Evolutionary conservation across 225 moss, liverwort and hornwort species (phyloP).

Genomic region (Lunularia cruciata): DNA sequence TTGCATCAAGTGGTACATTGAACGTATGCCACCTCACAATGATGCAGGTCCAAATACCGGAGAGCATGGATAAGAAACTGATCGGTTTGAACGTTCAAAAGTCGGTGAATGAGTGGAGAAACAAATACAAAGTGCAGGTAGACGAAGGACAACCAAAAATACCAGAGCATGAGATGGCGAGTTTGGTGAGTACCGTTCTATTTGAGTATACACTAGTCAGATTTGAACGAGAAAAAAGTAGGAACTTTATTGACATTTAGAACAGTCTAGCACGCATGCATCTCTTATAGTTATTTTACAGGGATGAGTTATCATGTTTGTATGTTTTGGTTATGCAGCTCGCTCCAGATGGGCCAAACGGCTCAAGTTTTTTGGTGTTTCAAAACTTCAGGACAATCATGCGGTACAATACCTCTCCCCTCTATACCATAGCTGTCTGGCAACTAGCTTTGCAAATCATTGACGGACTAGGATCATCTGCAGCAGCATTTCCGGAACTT

Average conservation of each 20-base stretch:
- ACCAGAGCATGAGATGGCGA: slow-evolving; percentile 54
- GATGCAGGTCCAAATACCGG: slow-evolving; percentile 17
- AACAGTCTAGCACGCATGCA: background rate
- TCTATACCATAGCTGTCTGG: slow-evolving; percentile 63
- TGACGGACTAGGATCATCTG: slow-evolving; percentile 16
- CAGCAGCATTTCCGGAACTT: slow-evolving; percentile 8
- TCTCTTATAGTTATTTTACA: background rate
- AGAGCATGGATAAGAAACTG: background rate
- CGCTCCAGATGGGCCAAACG: slow-evolving; percentile 61
- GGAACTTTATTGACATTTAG: background rate
- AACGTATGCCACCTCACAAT: background rate
- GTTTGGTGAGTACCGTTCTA: slow-evolving; percentile 42
- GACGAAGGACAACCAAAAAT: slow-evolving; percentile 51
- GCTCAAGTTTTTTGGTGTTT: slow-evolving; percentile 60
- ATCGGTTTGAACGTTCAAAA: slow-evolving; percentile 40
- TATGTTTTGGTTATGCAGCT: slow-evolving; percentile 39
- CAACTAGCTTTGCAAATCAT: slow-evolving; percentile 59
- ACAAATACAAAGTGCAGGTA: slow-evolving; percentile 56
- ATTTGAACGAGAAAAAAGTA: too few relatives aligned
- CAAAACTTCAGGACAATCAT: slow-evolving; percentile 62
- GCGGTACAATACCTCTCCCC: slow-evolving; percentile 51
- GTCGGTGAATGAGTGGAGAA: slow-evolving; percentile 63
- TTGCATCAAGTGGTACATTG: background rate
- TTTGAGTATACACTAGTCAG: background rate
- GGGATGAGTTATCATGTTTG: too few relatives aligned